phyloP scores from a whole-genome alignment of 2,329 filamentous ascomycete species.

The Fusarium longipes region DNA sequence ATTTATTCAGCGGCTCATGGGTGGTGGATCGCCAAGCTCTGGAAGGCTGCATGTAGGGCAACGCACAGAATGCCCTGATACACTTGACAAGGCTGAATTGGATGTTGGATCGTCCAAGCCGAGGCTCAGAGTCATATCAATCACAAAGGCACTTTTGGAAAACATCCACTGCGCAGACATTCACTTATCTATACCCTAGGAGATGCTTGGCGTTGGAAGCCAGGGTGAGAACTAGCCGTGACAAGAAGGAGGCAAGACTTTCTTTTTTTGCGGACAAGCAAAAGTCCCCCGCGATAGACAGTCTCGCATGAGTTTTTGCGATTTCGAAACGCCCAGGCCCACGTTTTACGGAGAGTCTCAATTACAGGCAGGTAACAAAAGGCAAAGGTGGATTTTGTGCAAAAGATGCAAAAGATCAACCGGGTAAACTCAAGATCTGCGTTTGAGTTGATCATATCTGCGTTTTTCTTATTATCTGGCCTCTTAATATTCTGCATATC shows the following conservation, averaged over 20 bases:
- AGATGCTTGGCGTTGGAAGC: constrained; percentile 12
- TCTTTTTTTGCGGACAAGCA: constrained; percentile 3
- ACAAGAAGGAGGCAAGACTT: constrained; percentile 28
- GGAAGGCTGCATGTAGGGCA: constrained; percentile 19
- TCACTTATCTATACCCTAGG: constrained; percentile 12
- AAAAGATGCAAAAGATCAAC: neutral
- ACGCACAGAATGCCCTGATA: constrained; percentile 14
- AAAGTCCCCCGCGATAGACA: constrained; percentile 19
- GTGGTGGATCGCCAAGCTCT: neutral
- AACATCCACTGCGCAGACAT: neutral
- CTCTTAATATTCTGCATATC: neutral
- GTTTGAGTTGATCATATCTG: neutral
- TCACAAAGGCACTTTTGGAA: neutral
- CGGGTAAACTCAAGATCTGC: neutral
- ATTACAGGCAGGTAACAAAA: neutral
- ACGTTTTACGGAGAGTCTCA: neutral
- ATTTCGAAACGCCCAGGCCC: neutral
- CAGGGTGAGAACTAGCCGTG: constrained; percentile 24
- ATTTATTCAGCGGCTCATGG: neutral
- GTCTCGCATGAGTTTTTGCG: constrained; percentile 3
- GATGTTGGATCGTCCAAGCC: neutral
- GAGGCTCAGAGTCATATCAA: neutral
- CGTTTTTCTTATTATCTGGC: neutral
- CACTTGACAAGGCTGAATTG: constrained; percentile 2
- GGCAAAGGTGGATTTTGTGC: neutral